Evolutionary conservation across 441 rosid genomes (phyloP).

Genomic region (Adansonia rubrostipa): DNA sequence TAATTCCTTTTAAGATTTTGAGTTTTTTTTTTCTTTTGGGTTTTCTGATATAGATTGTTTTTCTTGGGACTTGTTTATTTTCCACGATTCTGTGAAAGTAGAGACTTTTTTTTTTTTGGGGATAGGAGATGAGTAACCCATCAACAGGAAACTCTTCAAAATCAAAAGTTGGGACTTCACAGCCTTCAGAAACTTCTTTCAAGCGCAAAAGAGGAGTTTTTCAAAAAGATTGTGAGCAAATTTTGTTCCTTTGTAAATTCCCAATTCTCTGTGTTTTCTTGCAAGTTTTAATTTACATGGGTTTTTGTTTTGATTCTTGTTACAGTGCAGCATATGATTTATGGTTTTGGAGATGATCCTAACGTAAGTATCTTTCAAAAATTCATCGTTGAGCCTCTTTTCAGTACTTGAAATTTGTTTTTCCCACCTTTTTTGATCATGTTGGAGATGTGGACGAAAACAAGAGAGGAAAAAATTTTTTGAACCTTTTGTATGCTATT

Average conservation of each 20-base stretch:
- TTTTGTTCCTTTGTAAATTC: background rate
- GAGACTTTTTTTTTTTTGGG: background rate
- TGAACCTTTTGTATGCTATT: background rate
- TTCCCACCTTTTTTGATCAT: background rate
- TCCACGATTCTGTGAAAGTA: background rate
- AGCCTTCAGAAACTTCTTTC: conserved; percentile 61
- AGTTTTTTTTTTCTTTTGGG: background rate
- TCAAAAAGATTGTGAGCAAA: conserved; percentile 77
- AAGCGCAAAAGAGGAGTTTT: conserved; percentile 87
- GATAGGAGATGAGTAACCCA: conserved; percentile 41
- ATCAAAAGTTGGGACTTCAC: conserved; percentile 60
- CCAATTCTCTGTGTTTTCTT: background rate
- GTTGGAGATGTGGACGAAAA: background rate
- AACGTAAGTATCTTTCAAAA: conserved; percentile 56
- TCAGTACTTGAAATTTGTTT: background rate
- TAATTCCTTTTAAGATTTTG: background rate
- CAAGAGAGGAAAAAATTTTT: background rate
- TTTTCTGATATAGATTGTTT: background rate
- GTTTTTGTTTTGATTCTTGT: background rate
- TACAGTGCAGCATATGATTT: conserved; percentile 97
- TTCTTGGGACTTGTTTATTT: background rate
- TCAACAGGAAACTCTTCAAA: conserved; percentile 48
- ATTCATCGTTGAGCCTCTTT: background rate
- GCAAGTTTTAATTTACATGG: background rate
- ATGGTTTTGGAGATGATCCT: conserved; percentile 90